A percentile compares a stretch with the other conserved stretches of the same genome.
Conservation (phyloP, 306 rosid species). For the Oemleria cerasiformis region DNA sequence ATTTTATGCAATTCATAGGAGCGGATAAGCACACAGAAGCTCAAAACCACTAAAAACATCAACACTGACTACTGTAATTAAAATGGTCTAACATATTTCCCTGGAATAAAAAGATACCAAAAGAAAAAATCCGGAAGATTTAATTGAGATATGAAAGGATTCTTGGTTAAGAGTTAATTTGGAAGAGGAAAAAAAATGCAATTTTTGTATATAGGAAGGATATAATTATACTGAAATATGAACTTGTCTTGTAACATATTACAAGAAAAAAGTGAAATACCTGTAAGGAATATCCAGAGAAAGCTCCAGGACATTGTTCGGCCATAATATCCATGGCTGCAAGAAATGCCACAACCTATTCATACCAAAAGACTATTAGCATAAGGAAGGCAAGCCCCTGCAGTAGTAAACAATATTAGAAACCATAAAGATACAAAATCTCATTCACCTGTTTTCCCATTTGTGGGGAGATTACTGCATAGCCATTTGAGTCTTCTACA, state of each 20-base stretch:
- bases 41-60: neutral
- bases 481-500: constrained; percentile 62
- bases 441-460: constrained; percentile 86
- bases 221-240: neutral
- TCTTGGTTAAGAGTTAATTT: neutral
- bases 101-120: neutral
- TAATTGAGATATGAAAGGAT: neutral
- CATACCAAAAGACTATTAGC: constrained; percentile 23
- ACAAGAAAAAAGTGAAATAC: constrained; percentile 34
- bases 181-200: too few relatives aligned
- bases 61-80: neutral
- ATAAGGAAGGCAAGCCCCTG: constrained; percentile 25
- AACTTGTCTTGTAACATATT: neutral
- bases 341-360: constrained; percentile 90
- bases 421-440: constrained; percentile 8
- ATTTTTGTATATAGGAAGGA: neutral
- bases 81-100: neutral
- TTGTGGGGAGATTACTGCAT: constrained; percentile 94
- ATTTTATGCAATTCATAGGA: constrained; percentile 5
- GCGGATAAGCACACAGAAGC: neutral
- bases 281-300: constrained; percentile 86
- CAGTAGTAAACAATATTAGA: neutral
- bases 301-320: constrained; percentile 92
- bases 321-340: constrained; percentile 99
- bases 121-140: neutral